Base-by-base conservation (phyloP, 176 grass and related monocot genomes). In the Bonia amplexicaulis region DNA sequence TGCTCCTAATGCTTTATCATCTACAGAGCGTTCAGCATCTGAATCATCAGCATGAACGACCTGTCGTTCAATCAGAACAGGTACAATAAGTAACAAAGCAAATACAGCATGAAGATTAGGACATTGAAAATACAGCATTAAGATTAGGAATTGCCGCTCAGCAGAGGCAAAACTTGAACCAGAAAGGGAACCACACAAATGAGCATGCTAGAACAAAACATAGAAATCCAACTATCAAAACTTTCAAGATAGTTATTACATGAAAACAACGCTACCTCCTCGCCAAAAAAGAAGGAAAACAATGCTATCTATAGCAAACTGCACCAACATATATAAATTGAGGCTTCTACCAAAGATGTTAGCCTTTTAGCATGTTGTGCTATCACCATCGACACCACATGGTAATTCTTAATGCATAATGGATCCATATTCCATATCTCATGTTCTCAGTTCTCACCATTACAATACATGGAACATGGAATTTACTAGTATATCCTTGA, bases 21-120 rank as follows among this genome's bases (percentile, higher is more conserved):
- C 79, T 76, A 65, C 66, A 82, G 90, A 77, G 22, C 62, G 68
- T 61, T 94, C 93, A 84, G 79, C 78, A 73, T 94, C 90, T 77
- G 86, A 94, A 47, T 86, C 88, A 12, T 93, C 96, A 57, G 54
- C 91, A 86, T 90, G 90, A 79, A 97, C 88, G 14, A 87, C 93
- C 97, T 99, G 78, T n/a, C 62, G 64, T 85, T 66, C 88, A 67
- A 88, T 88, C 57, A 80, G 19, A 46, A 71, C 22, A 79, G 41
- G 17, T 13, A 69, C 22, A 76, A 44, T 80, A 68, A 85, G 76
- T 19, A 84, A 67, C 4, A 47, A 57, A 81, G 13, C 29, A 79
- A 63, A 60, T 7, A 77, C 15, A 57, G 20, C 49, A 79, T 39
- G 48, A 33, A 79, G 53, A 61, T 41, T 78, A 39, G 23, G 6